Evolutionary conservation across 352 stramenopile genomes (phyloP).

Genomic region (Phytophthora chlamydospora): DNA sequence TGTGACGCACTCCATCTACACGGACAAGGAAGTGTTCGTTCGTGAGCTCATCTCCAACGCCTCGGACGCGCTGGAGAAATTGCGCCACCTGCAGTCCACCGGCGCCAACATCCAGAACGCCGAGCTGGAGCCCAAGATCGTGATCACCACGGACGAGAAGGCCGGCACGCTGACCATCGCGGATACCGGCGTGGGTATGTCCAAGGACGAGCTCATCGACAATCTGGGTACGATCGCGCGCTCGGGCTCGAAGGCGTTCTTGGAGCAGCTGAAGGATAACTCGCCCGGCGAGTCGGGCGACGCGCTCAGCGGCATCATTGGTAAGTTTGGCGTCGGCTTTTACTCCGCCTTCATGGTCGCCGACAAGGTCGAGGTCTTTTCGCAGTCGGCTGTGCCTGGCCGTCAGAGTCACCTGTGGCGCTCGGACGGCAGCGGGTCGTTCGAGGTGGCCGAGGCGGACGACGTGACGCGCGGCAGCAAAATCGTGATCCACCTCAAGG

Average conservation of each 20-base stretch:
- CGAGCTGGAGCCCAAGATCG: slow-evolving; percentile 95
- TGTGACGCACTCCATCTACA: slow-evolving; percentile 99
- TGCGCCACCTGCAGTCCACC: slow-evolving; percentile 93
- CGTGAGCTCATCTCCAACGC: slow-evolving; percentile 99
- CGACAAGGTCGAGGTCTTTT: slow-evolving; percentile 95
- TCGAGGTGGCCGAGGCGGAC: slow-evolving; percentile 68
- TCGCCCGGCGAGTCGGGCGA: slow-evolving; percentile 66
- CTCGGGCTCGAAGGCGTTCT: slow-evolving; percentile 97
- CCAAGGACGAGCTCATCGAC: slow-evolving; percentile 94
- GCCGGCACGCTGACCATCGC: slow-evolving; percentile 97
- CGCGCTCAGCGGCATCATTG: slow-evolving; percentile 95
- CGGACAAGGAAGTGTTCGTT: slow-evolving; percentile 99
- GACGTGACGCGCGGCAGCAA: slow-evolving; percentile 93
- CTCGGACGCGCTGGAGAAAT: slow-evolving; percentile 98
- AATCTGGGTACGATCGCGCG: slow-evolving; percentile 99
- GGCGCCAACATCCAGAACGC: slow-evolving; percentile 71
- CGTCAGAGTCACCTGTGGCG: slow-evolving; percentile 67
- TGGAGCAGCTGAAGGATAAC: slow-evolving; percentile 92
- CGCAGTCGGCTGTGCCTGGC: slow-evolving; percentile 71
- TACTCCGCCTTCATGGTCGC: slow-evolving; percentile 99
- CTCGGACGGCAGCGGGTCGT: slow-evolving; percentile 86
- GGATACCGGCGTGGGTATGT: slow-evolving; percentile 99
- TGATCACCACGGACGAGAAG: slow-evolving; percentile 96
- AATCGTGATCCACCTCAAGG: slow-evolving; percentile 98
- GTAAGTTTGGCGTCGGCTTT: slow-evolving; percentile 99